Evolutionary conservation across 202 grass and related monocot genomes (phyloP).

Genomic region (Saccharum hybrid): DNA sequence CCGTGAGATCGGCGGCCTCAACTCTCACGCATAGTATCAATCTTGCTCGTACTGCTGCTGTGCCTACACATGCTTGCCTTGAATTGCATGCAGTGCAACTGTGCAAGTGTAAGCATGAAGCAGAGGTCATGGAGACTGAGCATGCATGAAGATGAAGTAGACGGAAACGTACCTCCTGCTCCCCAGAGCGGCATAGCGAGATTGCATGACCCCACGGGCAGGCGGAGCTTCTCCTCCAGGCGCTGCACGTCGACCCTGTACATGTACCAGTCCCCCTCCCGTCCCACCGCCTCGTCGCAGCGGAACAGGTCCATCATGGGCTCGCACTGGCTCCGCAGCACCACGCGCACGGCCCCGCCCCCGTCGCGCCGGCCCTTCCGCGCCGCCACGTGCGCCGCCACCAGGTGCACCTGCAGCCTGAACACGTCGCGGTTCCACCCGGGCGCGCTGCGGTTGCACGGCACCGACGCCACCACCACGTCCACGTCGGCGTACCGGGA

Average conservation of each 20-base stretch:
- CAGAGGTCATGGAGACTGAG: neutral
- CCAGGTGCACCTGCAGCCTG: constrained; percentile 86
- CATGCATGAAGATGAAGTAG: too few species aligned
- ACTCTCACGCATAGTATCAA: neutral
- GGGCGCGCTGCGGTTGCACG: constrained; percentile 54
- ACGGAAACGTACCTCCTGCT: constrained; percentile 52
- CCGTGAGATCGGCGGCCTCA: neutral
- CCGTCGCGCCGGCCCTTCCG: constrained; percentile 44
- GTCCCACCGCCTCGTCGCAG: constrained; percentile 64
- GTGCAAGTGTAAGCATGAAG: neutral
- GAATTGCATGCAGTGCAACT: constrained; percentile 10
- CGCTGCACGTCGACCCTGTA: constrained; percentile 55
- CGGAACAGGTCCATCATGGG: constrained; percentile 96
- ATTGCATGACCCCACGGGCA: constrained; percentile 85
- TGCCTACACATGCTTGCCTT: constrained; percentile 20
- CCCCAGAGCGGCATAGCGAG: constrained; percentile 76
- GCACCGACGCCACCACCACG: constrained; percentile 75
- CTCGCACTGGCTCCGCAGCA: constrained; percentile 69
- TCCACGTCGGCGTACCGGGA: constrained; percentile 49
- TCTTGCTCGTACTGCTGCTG: neutral
- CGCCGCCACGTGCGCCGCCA: constrained; percentile 59
- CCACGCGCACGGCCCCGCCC: constrained; percentile 48
- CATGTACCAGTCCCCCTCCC: constrained; percentile 79
- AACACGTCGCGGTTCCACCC: constrained; percentile 89
- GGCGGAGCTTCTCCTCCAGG: constrained; percentile 71